Base-by-base conservation (phyloP, 805 yeast genomes). In the Torulaspora microellipsoides region DNA sequence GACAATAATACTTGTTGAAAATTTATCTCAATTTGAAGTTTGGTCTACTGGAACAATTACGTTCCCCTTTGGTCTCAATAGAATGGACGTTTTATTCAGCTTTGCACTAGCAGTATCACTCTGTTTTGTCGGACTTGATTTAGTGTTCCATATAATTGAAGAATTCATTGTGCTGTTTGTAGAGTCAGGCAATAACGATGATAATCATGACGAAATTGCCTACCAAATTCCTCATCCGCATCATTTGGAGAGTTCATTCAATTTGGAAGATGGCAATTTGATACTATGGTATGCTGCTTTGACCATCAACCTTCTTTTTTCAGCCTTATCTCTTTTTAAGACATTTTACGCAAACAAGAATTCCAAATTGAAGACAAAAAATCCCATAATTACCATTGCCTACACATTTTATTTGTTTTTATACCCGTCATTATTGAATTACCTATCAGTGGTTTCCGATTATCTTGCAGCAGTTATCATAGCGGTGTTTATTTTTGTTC, bases 11-110 rank as follows among this genome's bases (percentile, higher is more conserved):
- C 64, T 76, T 13, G 96, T 88, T 6, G 88, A 83, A 46, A 74
- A 88, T 10, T 76, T 91, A 77, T 76, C 87, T n/a, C 93, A 90
- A 59, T 91, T 91, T 64, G 95, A 87, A 51, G 95, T 85, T 5
- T 93, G 98, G 96, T 80, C 77, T 51, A 78, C 77, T 44, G 77
- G 90, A 6, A 85, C 95, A 1, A 70, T 93, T 27, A 80, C 81
- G 11, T 85, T 80, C 51, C 99, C 99, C 0, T 91, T 91, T 70
- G 99, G 98, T 0, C 69, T 91, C 20, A 95, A 95, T n/a, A 72
- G 99, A 46, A 73, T 86, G 12, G 96, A 91, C 58, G 95, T 91
- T 0, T 67, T 91, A 13, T 80, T 85, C 35, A 95, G 95, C 2
- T 90, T 90, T 68, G 95, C 95, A 0, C 69, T 89, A 34, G 80